A percentile compares a stretch with the other conserved stretches of the same genome.
Conservation (phyloP, 441 rosid species). For the Erysimum pusillum region DNA sequence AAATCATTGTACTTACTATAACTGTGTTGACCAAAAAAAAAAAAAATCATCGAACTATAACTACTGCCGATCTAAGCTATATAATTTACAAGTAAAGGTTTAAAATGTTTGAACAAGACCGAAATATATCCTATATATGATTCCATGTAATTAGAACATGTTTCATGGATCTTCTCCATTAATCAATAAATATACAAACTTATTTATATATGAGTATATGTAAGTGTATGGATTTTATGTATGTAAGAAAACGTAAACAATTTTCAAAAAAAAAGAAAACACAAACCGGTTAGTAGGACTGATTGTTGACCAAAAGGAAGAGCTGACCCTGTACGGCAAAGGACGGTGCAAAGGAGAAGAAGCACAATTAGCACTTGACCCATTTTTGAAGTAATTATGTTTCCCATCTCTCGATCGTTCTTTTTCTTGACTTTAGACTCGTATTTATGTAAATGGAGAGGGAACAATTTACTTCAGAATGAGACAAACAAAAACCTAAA, state of each 20-base stretch:
- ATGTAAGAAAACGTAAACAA: no score
- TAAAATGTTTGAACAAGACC: not conserved
- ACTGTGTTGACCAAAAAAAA: no score
- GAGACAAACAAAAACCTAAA: not conserved
- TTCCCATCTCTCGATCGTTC: not conserved
- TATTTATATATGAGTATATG: no score
- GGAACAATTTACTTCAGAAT: not conserved
- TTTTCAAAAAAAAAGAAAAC: no score
- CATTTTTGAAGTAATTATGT: not conserved
- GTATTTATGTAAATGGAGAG: not conserved
- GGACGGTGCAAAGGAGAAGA: conserved; percentile 8
- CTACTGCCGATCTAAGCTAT: not conserved
- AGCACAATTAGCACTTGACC: conserved; percentile 1
- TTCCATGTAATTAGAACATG: not conserved
- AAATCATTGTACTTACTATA: no score
- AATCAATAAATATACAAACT: no score
- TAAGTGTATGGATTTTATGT: no score
- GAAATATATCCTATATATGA: not conserved
- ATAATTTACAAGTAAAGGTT: not conserved
- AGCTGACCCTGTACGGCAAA: not conserved
- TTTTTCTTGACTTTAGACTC: not conserved
- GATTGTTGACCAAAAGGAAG: not conserved
- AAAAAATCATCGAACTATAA: not conserved
- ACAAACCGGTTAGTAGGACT: conserved; percentile 12
- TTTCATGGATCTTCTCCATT: no score